phyloP scores from a whole-genome alignment of 306 rosid species.

The Coriaria nepalensis region DNA sequence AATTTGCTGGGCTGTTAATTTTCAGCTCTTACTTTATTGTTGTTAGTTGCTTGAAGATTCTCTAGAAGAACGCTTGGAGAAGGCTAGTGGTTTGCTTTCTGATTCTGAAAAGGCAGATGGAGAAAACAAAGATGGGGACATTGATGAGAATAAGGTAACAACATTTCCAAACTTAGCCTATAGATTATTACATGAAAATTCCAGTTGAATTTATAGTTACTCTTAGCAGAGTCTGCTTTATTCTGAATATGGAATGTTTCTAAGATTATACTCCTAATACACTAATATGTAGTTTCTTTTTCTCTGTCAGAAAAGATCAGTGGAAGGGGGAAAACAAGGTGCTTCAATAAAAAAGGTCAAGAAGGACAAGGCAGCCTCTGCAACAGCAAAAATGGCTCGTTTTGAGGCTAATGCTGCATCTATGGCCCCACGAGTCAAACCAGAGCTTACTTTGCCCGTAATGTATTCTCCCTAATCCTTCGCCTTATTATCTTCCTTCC shows the following conservation, averaged over 20 bases:
- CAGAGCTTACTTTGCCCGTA: constrained; percentile 72
- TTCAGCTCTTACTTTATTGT: constrained; percentile 2
- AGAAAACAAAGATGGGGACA: constrained; percentile 70
- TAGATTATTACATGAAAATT: not conserved
- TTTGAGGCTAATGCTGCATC: constrained; percentile 44
- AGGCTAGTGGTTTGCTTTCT: constrained; percentile 54
- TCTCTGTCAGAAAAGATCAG: constrained; percentile 60
- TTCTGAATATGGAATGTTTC: no score
- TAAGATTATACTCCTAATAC: not conserved
- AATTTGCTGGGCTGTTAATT: not conserved
- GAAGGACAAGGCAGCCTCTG: constrained; percentile 73
- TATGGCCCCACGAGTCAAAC: constrained; percentile 81
- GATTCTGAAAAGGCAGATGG: constrained; percentile 90
- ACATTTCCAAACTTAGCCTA: constrained; percentile 7
- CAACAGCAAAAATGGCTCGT: constrained; percentile 54
- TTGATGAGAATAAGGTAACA: constrained; percentile 72
- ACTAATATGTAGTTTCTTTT: constrained; percentile 3
- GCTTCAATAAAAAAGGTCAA: constrained; percentile 65
- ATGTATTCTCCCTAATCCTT: constrained; percentile 44
- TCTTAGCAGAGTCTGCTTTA: no score
- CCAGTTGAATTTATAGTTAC: not conserved
- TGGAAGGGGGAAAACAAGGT: constrained; percentile 86
- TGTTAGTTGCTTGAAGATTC: constrained; percentile 84
- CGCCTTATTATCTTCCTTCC: constrained; percentile 1
- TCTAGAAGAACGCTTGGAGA: constrained; percentile 76